Evolutionary conservation across 768 basidiomycete genomes (phyloP).

Genomic region (Boletus pseudo-olivaceus): DNA sequence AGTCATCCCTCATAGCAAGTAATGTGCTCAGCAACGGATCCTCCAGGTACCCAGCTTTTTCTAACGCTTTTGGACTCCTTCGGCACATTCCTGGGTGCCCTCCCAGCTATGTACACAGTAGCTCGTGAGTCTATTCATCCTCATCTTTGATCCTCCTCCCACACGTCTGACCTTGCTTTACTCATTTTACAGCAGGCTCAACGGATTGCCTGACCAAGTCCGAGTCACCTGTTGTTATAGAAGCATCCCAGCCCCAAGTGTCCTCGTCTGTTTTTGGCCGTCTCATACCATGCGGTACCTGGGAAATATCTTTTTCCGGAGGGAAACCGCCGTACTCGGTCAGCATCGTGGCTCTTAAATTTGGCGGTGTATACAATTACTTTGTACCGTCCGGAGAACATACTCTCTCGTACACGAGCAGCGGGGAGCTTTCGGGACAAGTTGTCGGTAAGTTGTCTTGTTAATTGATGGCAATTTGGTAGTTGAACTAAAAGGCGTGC

Average conservation of each 20-base stretch:
- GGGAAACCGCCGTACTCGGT: slow-evolving; percentile 45
- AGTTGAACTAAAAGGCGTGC: background rate
- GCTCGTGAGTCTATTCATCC: slow-evolving; percentile 26
- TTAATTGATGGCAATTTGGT: background rate
- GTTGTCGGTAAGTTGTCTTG: slow-evolving; percentile 32
- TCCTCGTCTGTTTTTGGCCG: background rate
- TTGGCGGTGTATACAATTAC: slow-evolving; percentile 40
- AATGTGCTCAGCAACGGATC: background rate
- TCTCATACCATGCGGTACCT: slow-evolving; percentile 36
- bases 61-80: slow-evolving; percentile 44
- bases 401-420: slow-evolving; percentile 41
- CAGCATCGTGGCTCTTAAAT: slow-evolving; percentile 36
- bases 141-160: background rate
- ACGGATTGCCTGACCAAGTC: slow-evolving; percentile 21
- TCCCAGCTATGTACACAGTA: slow-evolving; percentile 35
- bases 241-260: slow-evolving; percentile 21
- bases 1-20: background rate
- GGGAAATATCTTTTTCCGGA: slow-evolving; percentile 44
- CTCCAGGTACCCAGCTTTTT: slow-evolving; percentile 41
- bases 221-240: slow-evolving; percentile 26
- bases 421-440: slow-evolving; percentile 32
- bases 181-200: slow-evolving; percentile 25
- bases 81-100: slow-evolving; percentile 41
- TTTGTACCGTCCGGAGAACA: slow-evolving; percentile 34
- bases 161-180: background rate